A percentile compares a stretch with the other conserved stretches of the same genome.
phyloP scores from a whole-genome alignment of 2,329 filamentous ascomycete genomes.

The Claviceps sorghi region DNA sequence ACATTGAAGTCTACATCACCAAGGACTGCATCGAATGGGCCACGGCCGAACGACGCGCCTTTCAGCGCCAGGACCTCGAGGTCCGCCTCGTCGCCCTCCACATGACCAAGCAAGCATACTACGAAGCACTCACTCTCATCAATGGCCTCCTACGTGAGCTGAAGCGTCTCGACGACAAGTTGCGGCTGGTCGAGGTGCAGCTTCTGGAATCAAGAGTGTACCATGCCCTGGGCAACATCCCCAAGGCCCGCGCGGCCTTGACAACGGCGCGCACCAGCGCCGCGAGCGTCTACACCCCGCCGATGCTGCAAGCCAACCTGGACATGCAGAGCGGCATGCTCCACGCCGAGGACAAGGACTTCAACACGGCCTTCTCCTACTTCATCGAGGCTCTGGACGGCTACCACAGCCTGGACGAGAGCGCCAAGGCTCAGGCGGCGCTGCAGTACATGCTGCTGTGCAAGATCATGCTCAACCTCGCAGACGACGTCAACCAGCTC shows the following conservation, averaged over 20 bases:
- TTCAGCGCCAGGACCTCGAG: slow-evolving; percentile 95
- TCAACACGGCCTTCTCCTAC: slow-evolving; percentile 97
- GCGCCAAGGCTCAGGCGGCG: slow-evolving; percentile 80
- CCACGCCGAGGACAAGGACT: slow-evolving; percentile 96
- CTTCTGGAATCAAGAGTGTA: slow-evolving; percentile 94
- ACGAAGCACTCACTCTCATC: slow-evolving; percentile 91
- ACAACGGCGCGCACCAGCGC: slow-evolving; percentile 90
- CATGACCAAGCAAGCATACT: slow-evolving; percentile 96
- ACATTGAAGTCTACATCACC: slow-evolving; percentile 86
- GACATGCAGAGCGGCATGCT: slow-evolving; percentile 99
- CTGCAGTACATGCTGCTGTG: slow-evolving; percentile 99
- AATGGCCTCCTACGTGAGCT: slow-evolving; percentile 91
- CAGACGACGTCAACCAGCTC: slow-evolving; percentile 87
- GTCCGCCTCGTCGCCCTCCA: slow-evolving; percentile 85
- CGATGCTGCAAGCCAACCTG: slow-evolving; percentile 83
- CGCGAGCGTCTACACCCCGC: slow-evolving; percentile 93
- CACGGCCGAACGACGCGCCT: slow-evolving; percentile 81
- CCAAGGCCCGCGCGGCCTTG: slow-evolving; percentile 87
- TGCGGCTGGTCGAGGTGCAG: slow-evolving; percentile 94
- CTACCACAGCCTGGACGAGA: slow-evolving; percentile 85
- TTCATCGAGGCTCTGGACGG: slow-evolving; percentile 98
- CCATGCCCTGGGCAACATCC: slow-evolving; percentile 89
- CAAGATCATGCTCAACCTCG: slow-evolving; percentile 98
- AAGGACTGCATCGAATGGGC: slow-evolving; percentile 99
- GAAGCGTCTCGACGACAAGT: slow-evolving; percentile 95